A percentile compares a stretch with the other conserved stretches of the same genome.
phyloP scores from a whole-genome alignment of 257 asterid genomes.

The Solanum rostratum region DNA sequence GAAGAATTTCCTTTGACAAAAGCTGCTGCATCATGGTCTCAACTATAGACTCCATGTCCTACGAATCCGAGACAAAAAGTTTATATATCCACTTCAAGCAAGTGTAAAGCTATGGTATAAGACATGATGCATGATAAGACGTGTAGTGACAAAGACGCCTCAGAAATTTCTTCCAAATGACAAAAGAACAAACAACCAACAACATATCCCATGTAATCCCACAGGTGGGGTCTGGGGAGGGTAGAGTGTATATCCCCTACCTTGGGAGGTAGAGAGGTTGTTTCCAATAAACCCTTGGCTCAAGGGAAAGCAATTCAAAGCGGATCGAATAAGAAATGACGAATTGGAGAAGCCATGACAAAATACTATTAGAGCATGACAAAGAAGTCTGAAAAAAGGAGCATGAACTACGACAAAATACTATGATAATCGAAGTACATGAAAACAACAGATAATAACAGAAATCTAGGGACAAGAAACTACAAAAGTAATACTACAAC shows the following conservation, averaged over 20 bases:
- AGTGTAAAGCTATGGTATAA: background rate
- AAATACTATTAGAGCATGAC: background rate
- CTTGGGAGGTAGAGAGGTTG: background rate
- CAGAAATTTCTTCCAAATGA: background rate
- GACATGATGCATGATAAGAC: background rate
- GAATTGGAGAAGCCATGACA: background rate
- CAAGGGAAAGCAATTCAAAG: background rate
- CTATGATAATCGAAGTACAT: background rate
- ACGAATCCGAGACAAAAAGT: background rate
- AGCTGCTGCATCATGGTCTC: slow-evolving; percentile 99
- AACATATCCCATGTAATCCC: background rate
- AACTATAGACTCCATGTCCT: slow-evolving; percentile 91
- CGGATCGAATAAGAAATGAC: too few species aligned
- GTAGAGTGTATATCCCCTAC: background rate
- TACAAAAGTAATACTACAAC: background rate
- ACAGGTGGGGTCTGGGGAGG: background rate
- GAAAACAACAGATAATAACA: background rate
- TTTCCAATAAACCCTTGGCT: background rate
- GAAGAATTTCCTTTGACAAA: slow-evolving; percentile 83
- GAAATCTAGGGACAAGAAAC: too few species aligned
- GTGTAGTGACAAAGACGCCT: background rate
- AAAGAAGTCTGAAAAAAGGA: background rate
- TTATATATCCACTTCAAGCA: background rate
- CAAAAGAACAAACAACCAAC: too few species aligned
- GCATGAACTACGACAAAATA: background rate